Conservation (phyloP, 2,329 filamentous ascomycete genomes). For the Pezizomycotina sp. region DNA sequence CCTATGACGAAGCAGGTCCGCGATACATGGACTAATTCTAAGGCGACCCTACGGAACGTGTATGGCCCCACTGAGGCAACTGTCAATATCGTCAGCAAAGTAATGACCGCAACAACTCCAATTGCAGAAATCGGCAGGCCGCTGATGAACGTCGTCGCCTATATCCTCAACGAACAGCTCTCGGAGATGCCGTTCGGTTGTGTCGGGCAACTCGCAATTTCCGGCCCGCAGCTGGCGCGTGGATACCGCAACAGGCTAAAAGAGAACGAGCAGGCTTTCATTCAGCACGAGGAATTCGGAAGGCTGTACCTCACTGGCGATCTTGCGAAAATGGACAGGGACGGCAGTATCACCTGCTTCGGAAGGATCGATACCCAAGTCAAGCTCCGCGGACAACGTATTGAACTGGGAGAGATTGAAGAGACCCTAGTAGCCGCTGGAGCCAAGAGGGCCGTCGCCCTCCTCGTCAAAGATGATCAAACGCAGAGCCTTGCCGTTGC, state of each 20-base stretch:
- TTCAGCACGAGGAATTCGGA: too few species aligned
- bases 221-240: constrained; percentile 33
- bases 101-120: too few species aligned
- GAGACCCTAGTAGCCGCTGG: constrained; percentile 39
- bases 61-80: constrained; percentile 1
- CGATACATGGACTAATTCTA: too few species aligned
- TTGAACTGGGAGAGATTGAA: constrained; percentile 62
- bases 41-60: constrained; percentile 28
- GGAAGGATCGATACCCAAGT: constrained; percentile 62
- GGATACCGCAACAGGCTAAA: constrained; percentile 33
- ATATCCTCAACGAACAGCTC: constrained; percentile 2
- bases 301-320: constrained; percentile 68
- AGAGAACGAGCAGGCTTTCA: constrained; percentile 20
- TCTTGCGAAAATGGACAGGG: constrained; percentile 56
- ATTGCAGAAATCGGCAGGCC: constrained; percentile 1
- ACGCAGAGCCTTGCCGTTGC: background rate
- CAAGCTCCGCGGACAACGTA: constrained; percentile 60
- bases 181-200: background rate
- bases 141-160: constrained; percentile 1
- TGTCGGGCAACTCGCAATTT: constrained; percentile 33
- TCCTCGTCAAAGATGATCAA: constrained; percentile 36
- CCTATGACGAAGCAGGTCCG: too few species aligned
- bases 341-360: constrained; percentile 54
- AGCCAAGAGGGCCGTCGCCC: constrained; percentile 40
- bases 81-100: background rate